These are phyloP conservation scores for Cokeromyces recurvatus DNA, from an alignment of 371 early-diverging fungal genomes.

Conservation along the genomic window DNA sequence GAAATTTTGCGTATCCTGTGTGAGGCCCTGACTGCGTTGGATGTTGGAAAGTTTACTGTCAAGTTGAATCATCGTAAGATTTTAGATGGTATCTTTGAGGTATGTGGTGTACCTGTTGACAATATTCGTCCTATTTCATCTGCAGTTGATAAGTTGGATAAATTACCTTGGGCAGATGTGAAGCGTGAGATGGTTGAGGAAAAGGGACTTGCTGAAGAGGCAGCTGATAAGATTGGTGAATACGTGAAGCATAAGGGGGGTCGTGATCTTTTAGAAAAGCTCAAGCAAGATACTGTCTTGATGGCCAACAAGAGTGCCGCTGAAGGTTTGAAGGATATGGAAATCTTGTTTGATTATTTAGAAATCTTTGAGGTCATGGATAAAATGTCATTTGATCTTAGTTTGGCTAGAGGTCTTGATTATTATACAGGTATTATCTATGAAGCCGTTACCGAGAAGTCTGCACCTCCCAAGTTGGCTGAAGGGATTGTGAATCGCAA, in stretches of 20 bases:
- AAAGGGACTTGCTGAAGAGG: conserved; percentile 75
- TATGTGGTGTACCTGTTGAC: conserved; percentile 89
- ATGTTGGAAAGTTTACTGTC: conserved; percentile 82
- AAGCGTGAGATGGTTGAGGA: conserved; percentile 92
- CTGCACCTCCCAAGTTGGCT: conserved; percentile 48
- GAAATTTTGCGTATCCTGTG: conserved; percentile 86
- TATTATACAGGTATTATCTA: conserved; percentile 99
- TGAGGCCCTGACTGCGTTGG: conserved; percentile 76
- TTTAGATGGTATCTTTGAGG: conserved; percentile 94
- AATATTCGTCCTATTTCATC: conserved; percentile 92
- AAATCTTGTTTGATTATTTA: conserved; percentile 81
- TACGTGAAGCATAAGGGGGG: conserved; percentile 84
- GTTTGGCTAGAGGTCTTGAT: conserved; percentile 97
- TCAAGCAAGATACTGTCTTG: conserved; percentile 63
- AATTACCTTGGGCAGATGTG: conserved; percentile 92
- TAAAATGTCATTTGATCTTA: conserved; percentile 89
- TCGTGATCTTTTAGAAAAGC: conserved; percentile 70
- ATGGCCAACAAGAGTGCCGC: conserved; percentile 66
- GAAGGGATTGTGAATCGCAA: conserved; percentile 36
- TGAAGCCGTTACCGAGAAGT: conserved; percentile 87
- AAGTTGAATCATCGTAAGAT: conserved; percentile 98
- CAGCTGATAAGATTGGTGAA: conserved; percentile 88
- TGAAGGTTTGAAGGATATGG: conserved; percentile 89
- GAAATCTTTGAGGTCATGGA: conserved; percentile 74
- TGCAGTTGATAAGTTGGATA: conserved; percentile 98